phyloP scores from a whole-genome alignment of 148 eudicot genomes.

The Rhododendron simsii region DNA sequence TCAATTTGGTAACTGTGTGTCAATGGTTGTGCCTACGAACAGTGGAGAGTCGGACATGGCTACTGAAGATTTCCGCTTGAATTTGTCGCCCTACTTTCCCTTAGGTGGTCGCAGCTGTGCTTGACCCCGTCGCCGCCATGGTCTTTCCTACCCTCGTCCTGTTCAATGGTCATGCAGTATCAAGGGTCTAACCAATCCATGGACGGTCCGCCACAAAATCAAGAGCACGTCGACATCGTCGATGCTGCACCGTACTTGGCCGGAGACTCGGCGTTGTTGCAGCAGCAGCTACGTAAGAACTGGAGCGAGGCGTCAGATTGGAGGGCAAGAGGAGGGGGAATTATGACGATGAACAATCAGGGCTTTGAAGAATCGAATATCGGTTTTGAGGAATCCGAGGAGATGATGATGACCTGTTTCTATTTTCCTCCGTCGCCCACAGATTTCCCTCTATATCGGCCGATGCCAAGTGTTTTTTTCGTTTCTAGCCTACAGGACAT shows the following conservation, averaged over 20 bases:
- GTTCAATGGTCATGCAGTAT: neutral
- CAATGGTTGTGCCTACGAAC: neutral
- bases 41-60: neutral
- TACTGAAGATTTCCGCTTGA: neutral
- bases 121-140: neutral
- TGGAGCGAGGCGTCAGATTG: too few relatives aligned
- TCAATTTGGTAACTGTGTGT: neutral
- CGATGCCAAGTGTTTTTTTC: too few relatives aligned
- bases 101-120: too few relatives aligned
- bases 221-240: neutral
- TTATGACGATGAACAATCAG: too few relatives aligned
- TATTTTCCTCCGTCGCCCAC: too few relatives aligned
- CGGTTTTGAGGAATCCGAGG: too few relatives aligned
- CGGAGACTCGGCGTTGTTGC: neutral
- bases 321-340: too few relatives aligned
- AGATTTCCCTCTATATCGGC: too few relatives aligned
- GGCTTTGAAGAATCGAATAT: too few relatives aligned
- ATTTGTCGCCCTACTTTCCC: neutral
- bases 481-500: too few relatives aligned
- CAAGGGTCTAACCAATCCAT: neutral
- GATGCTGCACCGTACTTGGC: neutral
- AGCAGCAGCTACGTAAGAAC: too few relatives aligned
- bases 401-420: too few relatives aligned
- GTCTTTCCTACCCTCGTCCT: neutral
- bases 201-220: neutral